A percentile compares a stretch with the other conserved stretches of the same genome.
These are phyloP conservation scores for Pseudocercospora macadamiae DNA, from an alignment of 2,329 filamentous ascomycete species.

Conservation along the genomic window DNA sequence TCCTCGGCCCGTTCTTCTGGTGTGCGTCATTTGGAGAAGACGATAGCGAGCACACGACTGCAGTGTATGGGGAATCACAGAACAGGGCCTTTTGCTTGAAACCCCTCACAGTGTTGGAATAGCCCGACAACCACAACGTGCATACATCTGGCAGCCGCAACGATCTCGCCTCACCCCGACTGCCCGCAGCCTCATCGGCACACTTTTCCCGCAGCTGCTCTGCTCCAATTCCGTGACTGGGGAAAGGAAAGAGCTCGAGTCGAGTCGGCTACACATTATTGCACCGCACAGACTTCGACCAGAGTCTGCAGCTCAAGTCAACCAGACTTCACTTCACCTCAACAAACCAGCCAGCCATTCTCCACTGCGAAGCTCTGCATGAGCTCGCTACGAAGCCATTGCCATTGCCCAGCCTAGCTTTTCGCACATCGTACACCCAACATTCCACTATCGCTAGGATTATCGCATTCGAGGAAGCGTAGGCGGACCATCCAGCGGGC, in stretches of 20 bases:
- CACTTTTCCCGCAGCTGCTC: no score
- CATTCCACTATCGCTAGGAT: background rate
- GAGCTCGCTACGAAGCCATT: slow-evolving; percentile 3
- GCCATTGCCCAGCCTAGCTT: no score
- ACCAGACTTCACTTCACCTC: background rate
- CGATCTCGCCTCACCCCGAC: no score
- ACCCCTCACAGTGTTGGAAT: no score
- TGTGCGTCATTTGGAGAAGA: background rate
- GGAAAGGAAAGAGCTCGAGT: no score
- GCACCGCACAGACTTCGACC: no score
- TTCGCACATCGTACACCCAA: background rate
- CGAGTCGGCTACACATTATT: no score
- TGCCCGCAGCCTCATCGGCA: background rate
- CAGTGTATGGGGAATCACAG: background rate
- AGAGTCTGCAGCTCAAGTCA: background rate
- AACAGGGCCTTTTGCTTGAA: background rate
- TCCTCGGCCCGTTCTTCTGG: background rate
- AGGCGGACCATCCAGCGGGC: background rate
- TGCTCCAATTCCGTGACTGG: no score
- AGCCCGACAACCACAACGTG: background rate
- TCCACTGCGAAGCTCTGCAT: background rate
- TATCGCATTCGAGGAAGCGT: no score
- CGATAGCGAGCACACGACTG: background rate
- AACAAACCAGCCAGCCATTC: background rate
- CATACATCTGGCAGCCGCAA: no score